Evolutionary conservation across 2,329 filamentous ascomycete genomes (phyloP).

Genomic region (Colletotrichum agaves): DNA sequence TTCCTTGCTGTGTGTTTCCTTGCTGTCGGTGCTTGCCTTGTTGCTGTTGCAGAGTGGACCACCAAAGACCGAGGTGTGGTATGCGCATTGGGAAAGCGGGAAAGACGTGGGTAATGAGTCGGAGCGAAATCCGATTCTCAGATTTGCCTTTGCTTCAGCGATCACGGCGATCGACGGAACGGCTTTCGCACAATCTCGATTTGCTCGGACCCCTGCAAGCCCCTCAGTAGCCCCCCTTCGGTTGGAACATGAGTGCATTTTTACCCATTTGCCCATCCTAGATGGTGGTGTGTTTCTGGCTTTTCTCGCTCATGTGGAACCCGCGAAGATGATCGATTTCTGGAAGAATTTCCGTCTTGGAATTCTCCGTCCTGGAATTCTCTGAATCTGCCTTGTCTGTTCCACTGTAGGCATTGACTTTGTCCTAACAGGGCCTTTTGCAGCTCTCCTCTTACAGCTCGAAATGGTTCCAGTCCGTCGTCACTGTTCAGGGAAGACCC

Average conservation of each 20-base stretch:
- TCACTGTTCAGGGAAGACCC: neutral
- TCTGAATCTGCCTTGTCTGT: neutral
- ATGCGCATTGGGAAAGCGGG: neutral
- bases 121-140: constrained; percentile 35
- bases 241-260: neutral
- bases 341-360: neutral
- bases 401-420: constrained; percentile 8
- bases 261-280: constrained; percentile 2
- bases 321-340: neutral
- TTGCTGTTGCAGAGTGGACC: constrained; percentile 5
- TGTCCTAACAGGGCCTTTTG: constrained; percentile 6
- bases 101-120: constrained; percentile 1
- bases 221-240: neutral
- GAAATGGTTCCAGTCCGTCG: neutral
- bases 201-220: constrained; percentile 11
- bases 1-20: neutral
- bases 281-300: neutral
- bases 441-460: neutral
- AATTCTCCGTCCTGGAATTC: constrained; percentile 9
- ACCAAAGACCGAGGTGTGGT: neutral
- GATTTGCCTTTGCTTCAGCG: constrained; percentile 29
- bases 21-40: constrained; percentile 1
- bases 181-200: constrained; percentile 29
- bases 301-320: neutral
- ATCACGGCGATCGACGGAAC: constrained; percentile 34